Evolutionary conservation across 106 monocot species (phyloP).

Genomic region (Dioscorea dumetorum): DNA sequence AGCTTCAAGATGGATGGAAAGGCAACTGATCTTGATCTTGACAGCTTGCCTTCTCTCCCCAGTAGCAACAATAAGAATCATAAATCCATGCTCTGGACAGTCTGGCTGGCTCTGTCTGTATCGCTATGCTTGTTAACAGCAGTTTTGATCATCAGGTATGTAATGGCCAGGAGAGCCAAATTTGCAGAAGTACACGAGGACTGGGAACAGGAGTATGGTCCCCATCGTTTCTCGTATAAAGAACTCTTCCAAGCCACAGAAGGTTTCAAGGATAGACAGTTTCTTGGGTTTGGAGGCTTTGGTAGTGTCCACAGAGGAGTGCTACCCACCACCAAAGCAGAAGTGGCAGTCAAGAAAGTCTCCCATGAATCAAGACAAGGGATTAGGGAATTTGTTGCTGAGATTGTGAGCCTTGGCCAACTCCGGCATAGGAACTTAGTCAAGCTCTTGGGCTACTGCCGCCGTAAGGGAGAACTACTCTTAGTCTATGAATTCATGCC

Average conservation of each 20-base stretch:
- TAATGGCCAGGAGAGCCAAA: not conserved
- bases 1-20: constrained; percentile 12
- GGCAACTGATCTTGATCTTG: not conserved
- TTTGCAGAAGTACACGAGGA: constrained; percentile 14
- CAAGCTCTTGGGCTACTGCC: constrained; percentile 1
- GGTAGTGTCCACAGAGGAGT: constrained; percentile 4
- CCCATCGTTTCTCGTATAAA: constrained; percentile 5
- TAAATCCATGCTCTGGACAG: not conserved
- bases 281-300: constrained; percentile 5
- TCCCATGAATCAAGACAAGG: constrained; percentile 4
- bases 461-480: constrained; percentile 6
- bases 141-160: not conserved
- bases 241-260: not conserved
- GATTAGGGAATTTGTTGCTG: not conserved
- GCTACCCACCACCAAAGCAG: not conserved
- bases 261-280: not conserved
- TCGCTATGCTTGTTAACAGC: not conserved
- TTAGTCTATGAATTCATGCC: not conserved
- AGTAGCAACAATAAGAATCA: not conserved
- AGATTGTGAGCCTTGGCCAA: constrained; percentile 3
- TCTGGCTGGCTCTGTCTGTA: constrained; percentile 2
- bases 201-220: constrained; percentile 1
- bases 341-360: constrained; percentile 5
- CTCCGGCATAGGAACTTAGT: constrained; percentile 1
- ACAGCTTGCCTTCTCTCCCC: not conserved